Evolutionary conservation across 306 rosid genomes (phyloP).

Genomic region (Quercus parvula): DNA sequence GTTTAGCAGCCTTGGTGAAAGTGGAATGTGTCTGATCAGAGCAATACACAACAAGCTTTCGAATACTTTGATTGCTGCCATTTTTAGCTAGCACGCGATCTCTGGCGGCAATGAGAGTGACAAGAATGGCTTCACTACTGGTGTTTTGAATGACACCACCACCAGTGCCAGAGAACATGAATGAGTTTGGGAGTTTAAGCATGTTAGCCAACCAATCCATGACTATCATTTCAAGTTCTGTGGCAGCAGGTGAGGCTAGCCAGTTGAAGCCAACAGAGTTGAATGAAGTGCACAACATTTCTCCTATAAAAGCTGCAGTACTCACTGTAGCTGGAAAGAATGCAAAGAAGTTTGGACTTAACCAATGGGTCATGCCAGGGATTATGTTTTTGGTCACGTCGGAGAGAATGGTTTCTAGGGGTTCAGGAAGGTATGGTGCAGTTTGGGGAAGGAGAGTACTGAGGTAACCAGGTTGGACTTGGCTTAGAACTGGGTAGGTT

Average conservation of each 20-base stretch:
- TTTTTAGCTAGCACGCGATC: conserved; percentile 20
- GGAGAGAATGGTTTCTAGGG: conserved; percentile 45
- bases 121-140: conserved; percentile 54
- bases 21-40: conserved; percentile 69
- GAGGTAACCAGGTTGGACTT: conserved; percentile 48
- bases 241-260: conserved; percentile 62
- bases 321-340: conserved; percentile 48
- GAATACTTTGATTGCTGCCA: conserved; percentile 5
- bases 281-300: conserved; percentile 50
- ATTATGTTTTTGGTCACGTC: conserved; percentile 43
- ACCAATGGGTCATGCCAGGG: conserved; percentile 72
- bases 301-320: conserved; percentile 59
- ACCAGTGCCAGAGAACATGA: conserved; percentile 36
- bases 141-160: conserved; percentile 63
- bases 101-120: conserved; percentile 57
- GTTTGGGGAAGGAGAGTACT: conserved; percentile 24
- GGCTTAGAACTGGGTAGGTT: conserved; percentile 42
- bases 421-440: conserved; percentile 44
- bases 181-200: conserved; percentile 39
- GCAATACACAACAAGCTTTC: conserved; percentile 51
- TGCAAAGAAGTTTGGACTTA: conserved; percentile 54
- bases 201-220: conserved; percentile 63
- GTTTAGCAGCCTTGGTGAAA: conserved; percentile 44
- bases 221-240: conserved; percentile 58
- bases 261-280: conserved; percentile 63